Evolutionary conservation across 139 green algal species (phyloP), one percentile per base, ranked within the genome.

Genomic region (Penium margaritaceum): DNA sequence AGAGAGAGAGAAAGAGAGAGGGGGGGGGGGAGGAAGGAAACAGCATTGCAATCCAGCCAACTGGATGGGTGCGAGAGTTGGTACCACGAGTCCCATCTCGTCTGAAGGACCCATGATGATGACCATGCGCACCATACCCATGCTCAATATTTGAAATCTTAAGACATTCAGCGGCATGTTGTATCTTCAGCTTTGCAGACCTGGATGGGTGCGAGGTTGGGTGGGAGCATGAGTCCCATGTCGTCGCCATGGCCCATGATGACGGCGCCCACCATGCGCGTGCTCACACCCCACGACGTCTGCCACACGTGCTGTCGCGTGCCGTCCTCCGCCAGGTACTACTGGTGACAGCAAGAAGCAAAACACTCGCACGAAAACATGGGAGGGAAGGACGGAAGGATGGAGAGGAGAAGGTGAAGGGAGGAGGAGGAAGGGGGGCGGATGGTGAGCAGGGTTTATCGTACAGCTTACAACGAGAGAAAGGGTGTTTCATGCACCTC

Each of bases 161-260:
- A 66, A 66, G 27, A 51, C 15, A 66, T 19, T 19, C n/a, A n/a
- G n/a, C n/a, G n/a, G n/a, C n/a, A n/a, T n/a, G n/a, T n/a, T n/a
- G n/a, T n/a, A n/a, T n/a, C n/a, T n/a, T n/a, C n/a, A n/a, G n/a
- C n/a, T n/a, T n/a, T 66, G 57, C 15, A 51, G 17, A 91, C 91
- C 88, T 98, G 94, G 5, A 91, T 80, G 14, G 94, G 94, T 29
- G 94, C 93, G 14, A 98, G 55, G 12, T 77, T 72, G 0, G 94
- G 94, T 37, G 94, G 94, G 63, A 98, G 84, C 0, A 86, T 70
- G 38, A 98, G 84, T 1, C 94, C 94, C 46, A 84, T 83, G 80
- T 98, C 94, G 80, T 98, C 94, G 0, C 94, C 92, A 76, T 98
- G 94, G 1, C 87, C 89, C 94, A 98, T 98, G 85, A 98, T 97